Base-by-base conservation (phyloP, 768 basidiomycete genomes). In the Cyclocybe aegerita region DNA sequence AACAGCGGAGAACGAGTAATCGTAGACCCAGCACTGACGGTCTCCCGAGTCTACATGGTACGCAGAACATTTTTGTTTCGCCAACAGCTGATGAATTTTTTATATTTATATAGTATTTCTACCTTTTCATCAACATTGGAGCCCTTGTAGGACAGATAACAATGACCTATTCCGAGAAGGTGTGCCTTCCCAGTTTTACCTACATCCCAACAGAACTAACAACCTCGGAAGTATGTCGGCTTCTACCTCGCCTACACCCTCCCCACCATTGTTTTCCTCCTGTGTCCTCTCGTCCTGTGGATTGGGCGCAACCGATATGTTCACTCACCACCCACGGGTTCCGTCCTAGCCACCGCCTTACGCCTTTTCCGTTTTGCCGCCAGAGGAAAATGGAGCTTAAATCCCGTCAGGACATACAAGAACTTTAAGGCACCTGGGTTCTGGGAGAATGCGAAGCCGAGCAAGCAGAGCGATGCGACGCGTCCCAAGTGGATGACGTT, bases 401-500 rank as follows among this genome's bases (percentile, higher is more conserved):
- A 84, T 60, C 83, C 83, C 1, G 58, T 79, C 12, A 67, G 51
- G 48, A 74, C 72, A 11, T 72, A 73, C 62, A 71, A 60, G 48
- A 76, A 83, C 56, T 55, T 86, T 43, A 78, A 70, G 8, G 74
- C 80, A 0, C 57, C 70, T n/a, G 83, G 83, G 54, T 88, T 90
- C 71, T 91, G 86, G 88, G 87, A 90, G 40, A 69, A 57, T 39
- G 85, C 73, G 3, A 88, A 87, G 63, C 89, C 89, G 0, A 86
- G 84, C 57, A 72, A 71, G 32, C 66, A 74, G 33, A 58, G 60
- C 2, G 76, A 63, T 1, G 67, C 68, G 30, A 66, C 66, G 35
- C 77, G 71, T 43, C 88, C 87, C 0, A 23, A 31, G 4, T 90
- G 87, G 88, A 89, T 90, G 86, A 82, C 67, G 5, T 90, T 82